Evolutionary conservation across 2,329 filamentous ascomycete species (phyloP), one percentile per base, ranked within the genome.

Genomic region (Exutisphaerella laricina): DNA sequence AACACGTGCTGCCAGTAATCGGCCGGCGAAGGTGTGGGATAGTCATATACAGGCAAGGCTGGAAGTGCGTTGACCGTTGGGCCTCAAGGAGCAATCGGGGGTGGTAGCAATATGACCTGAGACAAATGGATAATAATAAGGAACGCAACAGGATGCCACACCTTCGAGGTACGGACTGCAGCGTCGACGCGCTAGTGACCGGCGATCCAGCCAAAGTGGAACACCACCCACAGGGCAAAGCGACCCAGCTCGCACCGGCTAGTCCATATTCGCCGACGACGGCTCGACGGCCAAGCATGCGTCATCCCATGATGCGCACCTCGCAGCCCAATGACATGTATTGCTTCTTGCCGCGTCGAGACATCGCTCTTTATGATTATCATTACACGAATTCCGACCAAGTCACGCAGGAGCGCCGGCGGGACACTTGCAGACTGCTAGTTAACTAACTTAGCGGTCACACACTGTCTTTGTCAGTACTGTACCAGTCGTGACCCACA

Each of bases 101-200:
- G 23, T 26, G 6, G 23, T 22, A n/a, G 20, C 14, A 20, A 39
- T 22, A 41, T 37, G 32, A 32, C 33, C 18, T 46, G 42, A 45
- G 45, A 48, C 41, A 47, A n/a, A 45, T 40, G 40, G 43, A 38
- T 28, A 29, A 36, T 32, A 46, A 34, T 26, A 29, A 36, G 26
- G 45, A 28, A 47, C 35, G 45, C 36, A 33, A 36, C 35, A 47
- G 29, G 22, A 28, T 22, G 28, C 40, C 41, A 34, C 25, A 40
- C 39, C 33, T 28, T 48, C 34, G 46, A 45, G 42, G 46, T 43
- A 41, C 46, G 40, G 39, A 25, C 21, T 42, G 39, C 34, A 36
- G 42, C 43, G 42, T 49, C 35, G 25, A 45, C 41, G 39, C 41
- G 41, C 46, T 46, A 49, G 36, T 40, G 43, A 40, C 43, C n/a